Conservation (phyloP, 1,284 basidiomycete species). For the Trichosporon sp. region DNA sequence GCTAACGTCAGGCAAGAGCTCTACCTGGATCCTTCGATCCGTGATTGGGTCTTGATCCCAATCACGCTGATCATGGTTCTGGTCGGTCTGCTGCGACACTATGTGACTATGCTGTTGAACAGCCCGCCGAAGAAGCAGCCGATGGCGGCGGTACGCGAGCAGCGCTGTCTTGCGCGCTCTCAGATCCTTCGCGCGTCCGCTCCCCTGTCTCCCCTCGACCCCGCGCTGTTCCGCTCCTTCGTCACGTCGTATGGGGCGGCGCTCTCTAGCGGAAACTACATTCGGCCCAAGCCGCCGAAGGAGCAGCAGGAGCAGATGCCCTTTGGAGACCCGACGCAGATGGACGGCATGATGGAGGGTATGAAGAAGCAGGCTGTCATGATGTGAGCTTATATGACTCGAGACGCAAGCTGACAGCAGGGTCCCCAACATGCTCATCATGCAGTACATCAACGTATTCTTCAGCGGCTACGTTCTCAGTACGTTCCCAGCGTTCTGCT, state of each 20-base stretch:
- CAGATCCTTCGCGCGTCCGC: constrained; percentile 75
- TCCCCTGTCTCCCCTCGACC: constrained; percentile 72
- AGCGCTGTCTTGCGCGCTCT: constrained; percentile 80
- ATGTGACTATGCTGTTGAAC: constrained; percentile 81
- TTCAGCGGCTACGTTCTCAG: constrained; percentile 97
- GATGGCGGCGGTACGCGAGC: constrained; percentile 77
- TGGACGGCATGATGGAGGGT: constrained; percentile 98
- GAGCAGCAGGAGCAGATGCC: constrained; percentile 56
- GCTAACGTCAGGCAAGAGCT: constrained; percentile 25
- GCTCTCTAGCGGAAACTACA: constrained; percentile 68
- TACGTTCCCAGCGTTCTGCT: constrained; percentile 49
- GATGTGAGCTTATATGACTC: constrained; percentile 35
- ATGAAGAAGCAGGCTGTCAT: constrained; percentile 99
- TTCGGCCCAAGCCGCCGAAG: constrained; percentile 65
- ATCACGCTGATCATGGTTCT: constrained; percentile 97
- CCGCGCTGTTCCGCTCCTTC: constrained; percentile 66
- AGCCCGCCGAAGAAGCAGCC: constrained; percentile 75
- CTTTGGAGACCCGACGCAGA: constrained; percentile 73
- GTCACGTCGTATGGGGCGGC: constrained; percentile 65
- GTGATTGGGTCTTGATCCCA: constrained; percentile 73
- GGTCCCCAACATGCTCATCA: constrained; percentile 96
- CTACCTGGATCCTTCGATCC: not conserved
- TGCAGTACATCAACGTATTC: constrained; percentile 99
- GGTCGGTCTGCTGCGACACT: constrained; percentile 89
- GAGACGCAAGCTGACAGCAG: constrained; percentile 38